Evolutionary conservation across 1,284 basidiomycete genomes (phyloP).

Genomic region (Kwoniella shivajii): DNA sequence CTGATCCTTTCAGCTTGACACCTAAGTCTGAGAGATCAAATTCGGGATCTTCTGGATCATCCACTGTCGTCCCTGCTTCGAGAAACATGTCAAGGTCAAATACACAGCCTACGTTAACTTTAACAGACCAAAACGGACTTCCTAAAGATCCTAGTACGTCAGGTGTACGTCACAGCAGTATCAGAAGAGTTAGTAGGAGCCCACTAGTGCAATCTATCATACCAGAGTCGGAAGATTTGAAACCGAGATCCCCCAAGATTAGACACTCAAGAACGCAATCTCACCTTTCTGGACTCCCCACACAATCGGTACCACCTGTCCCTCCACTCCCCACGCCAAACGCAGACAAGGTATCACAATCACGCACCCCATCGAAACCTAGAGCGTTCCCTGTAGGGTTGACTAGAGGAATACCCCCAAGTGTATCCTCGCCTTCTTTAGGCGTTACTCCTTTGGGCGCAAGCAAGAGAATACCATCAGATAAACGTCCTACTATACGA

Average conservation of each 20-base stretch:
- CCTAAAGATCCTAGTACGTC: constrained; percentile 3
- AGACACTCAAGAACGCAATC: constrained; percentile 43
- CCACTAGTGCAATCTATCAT: constrained; percentile 24
- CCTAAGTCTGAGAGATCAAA: constrained; percentile 14
- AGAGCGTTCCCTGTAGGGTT: constrained; percentile 42
- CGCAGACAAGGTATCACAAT: not conserved
- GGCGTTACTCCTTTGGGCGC: constrained; percentile 21
- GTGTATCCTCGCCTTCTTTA: constrained; percentile 26
- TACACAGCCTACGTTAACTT: constrained; percentile 20
- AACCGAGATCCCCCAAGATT: constrained; percentile 21
- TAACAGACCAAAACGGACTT: constrained; percentile 2
- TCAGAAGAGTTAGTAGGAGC: constrained; percentile 25
- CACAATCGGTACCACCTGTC: constrained; percentile 16
- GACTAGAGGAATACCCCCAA: constrained; percentile 40
- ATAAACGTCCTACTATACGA: not conserved
- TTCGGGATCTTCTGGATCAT: constrained; percentile 30
- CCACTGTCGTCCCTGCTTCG: constrained; percentile 26
- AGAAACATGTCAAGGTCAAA: constrained; percentile 19
- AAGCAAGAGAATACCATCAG: constrained; percentile 27
- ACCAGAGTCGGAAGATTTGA: constrained; percentile 2
- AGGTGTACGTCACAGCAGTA: constrained; percentile 3
- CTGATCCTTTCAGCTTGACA: constrained; percentile 18
- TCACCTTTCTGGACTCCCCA: constrained; percentile 23
- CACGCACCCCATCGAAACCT: constrained; percentile 1
- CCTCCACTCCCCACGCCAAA: constrained; percentile 5